phyloP scores from a whole-genome alignment of 495 filamentous ascomycete species.

The Clohesyomyces aquaticus region DNA sequence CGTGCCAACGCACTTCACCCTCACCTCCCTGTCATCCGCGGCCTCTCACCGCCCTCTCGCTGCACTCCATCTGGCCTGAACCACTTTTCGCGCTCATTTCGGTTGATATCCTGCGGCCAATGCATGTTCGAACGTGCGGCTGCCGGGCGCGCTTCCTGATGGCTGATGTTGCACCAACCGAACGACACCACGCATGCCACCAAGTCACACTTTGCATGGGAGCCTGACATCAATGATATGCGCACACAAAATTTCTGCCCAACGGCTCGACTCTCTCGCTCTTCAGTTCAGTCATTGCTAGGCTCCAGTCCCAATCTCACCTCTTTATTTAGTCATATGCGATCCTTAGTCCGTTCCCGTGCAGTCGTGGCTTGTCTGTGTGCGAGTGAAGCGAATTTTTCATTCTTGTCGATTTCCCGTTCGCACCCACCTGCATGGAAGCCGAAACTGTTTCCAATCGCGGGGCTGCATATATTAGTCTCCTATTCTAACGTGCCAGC shows the following conservation, averaged over 20 bases:
- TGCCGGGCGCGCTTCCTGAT: conserved; percentile 20
- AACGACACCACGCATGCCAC: conserved; percentile 38
- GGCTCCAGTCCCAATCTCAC: conserved; percentile 1
- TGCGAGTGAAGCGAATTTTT: conserved; percentile 22
- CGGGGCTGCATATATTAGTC: conserved; percentile 35
- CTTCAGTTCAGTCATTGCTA: conserved; percentile 11
- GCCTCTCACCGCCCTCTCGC: conserved; percentile 13
- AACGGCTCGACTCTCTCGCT: conserved; percentile 15
- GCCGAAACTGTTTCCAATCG: conserved; percentile 31
- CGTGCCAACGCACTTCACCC: conserved; percentile 22
- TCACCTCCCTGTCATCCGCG: neutral
- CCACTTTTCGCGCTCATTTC: conserved; percentile 20
- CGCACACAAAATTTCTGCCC: conserved; percentile 27
- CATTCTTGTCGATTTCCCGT: conserved; percentile 17
- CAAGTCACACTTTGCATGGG: conserved; percentile 25
- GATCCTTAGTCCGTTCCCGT: conserved; percentile 14
- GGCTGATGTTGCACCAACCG: conserved; percentile 34
- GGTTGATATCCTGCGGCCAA: conserved; percentile 7
- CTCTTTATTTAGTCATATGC: conserved; percentile 13
- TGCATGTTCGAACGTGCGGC: conserved; percentile 31
- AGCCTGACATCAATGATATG: conserved; percentile 20
- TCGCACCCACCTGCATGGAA: conserved; percentile 27
- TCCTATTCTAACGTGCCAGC: conserved; percentile 28
- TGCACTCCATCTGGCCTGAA: conserved; percentile 4
- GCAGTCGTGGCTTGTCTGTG: conserved; percentile 16